Evolutionary conservation across 768 basidiomycete species (phyloP).

Genomic region (Suillus sp.): DNA sequence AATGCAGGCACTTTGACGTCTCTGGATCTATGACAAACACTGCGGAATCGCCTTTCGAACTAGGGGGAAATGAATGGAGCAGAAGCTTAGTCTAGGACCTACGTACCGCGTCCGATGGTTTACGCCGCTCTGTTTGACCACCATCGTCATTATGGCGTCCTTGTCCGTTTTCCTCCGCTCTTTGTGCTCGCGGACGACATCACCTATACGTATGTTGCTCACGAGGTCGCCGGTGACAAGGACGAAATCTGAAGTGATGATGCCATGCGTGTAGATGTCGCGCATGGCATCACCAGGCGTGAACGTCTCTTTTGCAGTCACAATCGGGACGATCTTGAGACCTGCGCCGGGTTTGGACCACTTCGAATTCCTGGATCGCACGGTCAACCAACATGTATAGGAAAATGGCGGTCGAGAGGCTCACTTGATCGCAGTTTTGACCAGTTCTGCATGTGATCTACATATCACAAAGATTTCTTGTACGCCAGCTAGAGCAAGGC

Average conservation of each 20-base stretch:
- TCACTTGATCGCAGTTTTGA: constrained; percentile 84
- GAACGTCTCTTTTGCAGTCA: constrained; percentile 84
- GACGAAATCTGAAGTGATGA: constrained; percentile 90
- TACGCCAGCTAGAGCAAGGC: constrained; percentile 90
- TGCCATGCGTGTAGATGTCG: constrained; percentile 88
- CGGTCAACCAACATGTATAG: constrained; percentile 6
- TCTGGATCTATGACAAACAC: constrained; percentile 78
- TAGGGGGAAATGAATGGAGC: constrained; percentile 28
- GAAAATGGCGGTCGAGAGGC: constrained; percentile 17
- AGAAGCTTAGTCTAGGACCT: background rate
- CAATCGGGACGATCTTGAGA: constrained; percentile 81
- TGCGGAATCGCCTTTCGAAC: constrained; percentile 71
- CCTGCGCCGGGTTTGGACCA: constrained; percentile 82
- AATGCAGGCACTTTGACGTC: constrained; percentile 83
- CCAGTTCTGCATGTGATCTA: constrained; percentile 84
- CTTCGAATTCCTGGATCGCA: constrained; percentile 64
- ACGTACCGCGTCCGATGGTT: constrained; percentile 73
- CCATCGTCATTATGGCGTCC: constrained; percentile 97
- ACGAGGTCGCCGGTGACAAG: constrained; percentile 91
- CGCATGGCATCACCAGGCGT: constrained; percentile 92
- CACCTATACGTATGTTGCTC: constrained; percentile 89
- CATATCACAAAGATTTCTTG: constrained; percentile 97
- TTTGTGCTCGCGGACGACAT: constrained; percentile 87
- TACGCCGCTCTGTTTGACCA: constrained; percentile 77
- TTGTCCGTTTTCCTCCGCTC: constrained; percentile 83